Evolutionary conservation across 202 grass and related monocot genomes (phyloP).

Genomic region (Panicum virgatum): DNA sequence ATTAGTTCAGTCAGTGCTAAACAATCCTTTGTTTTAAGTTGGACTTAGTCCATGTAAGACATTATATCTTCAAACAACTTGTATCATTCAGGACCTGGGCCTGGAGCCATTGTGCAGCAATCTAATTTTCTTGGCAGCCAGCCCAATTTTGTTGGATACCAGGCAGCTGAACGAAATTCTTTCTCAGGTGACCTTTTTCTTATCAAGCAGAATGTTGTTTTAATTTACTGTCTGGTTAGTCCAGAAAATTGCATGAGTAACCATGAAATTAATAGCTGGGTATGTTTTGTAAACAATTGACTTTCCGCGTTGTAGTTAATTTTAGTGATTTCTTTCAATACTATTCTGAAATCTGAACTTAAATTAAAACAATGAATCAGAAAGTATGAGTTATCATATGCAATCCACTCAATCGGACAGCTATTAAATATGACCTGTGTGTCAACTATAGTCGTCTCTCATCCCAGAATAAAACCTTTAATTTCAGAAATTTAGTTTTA

Average conservation of each 20-base stretch:
- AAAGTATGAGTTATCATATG: not conserved
- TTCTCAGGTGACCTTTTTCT: slow-evolving; percentile 43
- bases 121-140: slow-evolving; percentile 49
- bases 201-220: not conserved
- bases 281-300: no score
- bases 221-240: not conserved
- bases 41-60: not conserved
- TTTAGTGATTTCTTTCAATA: not conserved
- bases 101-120: slow-evolving; percentile 37
- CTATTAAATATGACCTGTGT: not conserved
- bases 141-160: slow-evolving; percentile 46
- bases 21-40: not conserved
- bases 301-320: slow-evolving; percentile 3
- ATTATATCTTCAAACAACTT: slow-evolving; percentile 12
- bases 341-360: not conserved
- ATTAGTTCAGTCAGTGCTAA: not conserved
- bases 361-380: not conserved
- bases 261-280: not conserved
- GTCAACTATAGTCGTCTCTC: not conserved
- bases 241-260: not conserved
- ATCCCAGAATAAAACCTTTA: slow-evolving; percentile 1
- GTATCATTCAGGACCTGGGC: slow-evolving; percentile 26
- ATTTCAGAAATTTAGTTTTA: not conserved
- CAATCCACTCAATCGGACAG: not conserved
- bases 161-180: slow-evolving; percentile 24